Evolutionary conservation across 345 rosid species (phyloP), one percentile per base, ranked within the genome.

Genomic region (Physaria fendleri): DNA sequence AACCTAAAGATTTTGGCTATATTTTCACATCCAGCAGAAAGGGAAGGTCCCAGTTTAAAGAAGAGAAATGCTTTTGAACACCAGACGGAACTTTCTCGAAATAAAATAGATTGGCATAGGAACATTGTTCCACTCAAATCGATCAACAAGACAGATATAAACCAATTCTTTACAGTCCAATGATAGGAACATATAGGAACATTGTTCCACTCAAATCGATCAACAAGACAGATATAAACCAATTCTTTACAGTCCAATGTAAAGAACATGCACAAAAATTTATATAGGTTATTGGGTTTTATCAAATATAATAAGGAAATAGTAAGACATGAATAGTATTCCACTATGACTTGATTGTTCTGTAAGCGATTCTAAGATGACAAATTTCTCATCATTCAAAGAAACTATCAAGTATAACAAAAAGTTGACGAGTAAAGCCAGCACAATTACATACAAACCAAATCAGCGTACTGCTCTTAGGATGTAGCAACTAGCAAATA

Each of bases 301-400:
- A 61, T 27, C 57, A 48, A 27, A 41, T 52, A 51, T 42, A 65
- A 54, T 43, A 35, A 34, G 49, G 20, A 44, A 4, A 24, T 14
- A 43, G 43, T 22, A 54, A 54, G 54, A 54, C 16, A 41, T 42
- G 23, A n/a, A 28, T 24, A 44, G 29, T 20, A 64, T 33, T 65
- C 27, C 54, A 24, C 5, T 32, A 34, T 44, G 69, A 64, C 53
- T 14, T 40, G 42, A 43, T 8, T 28, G 11, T 29, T 23, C 46
- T 17, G 18, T 27, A 49, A 12, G 47, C 15, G 14, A 16, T 47
- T 61, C 68, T 41, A 64, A 22, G 49, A 44, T 22, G 53, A 64
- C n/a, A 22, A 42, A 20, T 33, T 42, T 42, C 59, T 41, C 60
- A 21, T 12, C 49, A 52, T 23, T 6, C 3, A 15, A 53, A 64